Conservation (phyloP, 768 basidiomycete genomes). For the Termitomyces sp. region DNA sequence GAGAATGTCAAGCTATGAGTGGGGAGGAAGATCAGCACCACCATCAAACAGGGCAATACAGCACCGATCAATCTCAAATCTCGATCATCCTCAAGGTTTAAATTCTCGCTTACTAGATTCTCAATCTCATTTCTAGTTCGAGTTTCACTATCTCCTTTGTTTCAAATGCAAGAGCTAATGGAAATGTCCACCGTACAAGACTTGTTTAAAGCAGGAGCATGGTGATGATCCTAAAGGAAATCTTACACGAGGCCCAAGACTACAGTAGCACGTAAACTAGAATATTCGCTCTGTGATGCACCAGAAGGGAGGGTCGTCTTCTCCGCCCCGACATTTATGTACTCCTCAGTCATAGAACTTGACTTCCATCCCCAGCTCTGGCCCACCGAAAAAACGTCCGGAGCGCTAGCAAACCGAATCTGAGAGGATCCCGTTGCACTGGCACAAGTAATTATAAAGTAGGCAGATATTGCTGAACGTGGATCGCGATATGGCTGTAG, state of each 20-base stretch:
- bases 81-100: background rate
- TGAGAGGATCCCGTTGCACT: constrained; percentile 78
- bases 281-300: constrained; percentile 31
- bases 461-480: constrained; percentile 66
- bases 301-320: constrained; percentile 21
- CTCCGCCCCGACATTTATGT: constrained; percentile 38
- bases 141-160: background rate
- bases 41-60: constrained; percentile 13
- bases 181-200: background rate
- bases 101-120: background rate
- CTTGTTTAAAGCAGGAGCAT: background rate
- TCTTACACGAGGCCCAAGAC: constrained; percentile 71
- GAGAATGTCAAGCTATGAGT: background rate
- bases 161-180: no score
- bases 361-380: constrained; percentile 96
- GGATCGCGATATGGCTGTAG: constrained; percentile 75
- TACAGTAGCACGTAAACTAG: constrained; percentile 77
- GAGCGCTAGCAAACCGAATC: constrained; percentile 81
- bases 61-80: background rate
- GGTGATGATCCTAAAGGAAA: background rate
- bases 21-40: constrained; percentile 11
- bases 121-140: background rate
- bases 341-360: constrained; percentile 49
- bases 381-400: constrained; percentile 79
- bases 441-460: constrained; percentile 81